These are phyloP conservation scores for Sclerotinia subarctica DNA, from an alignment of 2,329 filamentous ascomycete species.

Conservation along the genomic window DNA sequence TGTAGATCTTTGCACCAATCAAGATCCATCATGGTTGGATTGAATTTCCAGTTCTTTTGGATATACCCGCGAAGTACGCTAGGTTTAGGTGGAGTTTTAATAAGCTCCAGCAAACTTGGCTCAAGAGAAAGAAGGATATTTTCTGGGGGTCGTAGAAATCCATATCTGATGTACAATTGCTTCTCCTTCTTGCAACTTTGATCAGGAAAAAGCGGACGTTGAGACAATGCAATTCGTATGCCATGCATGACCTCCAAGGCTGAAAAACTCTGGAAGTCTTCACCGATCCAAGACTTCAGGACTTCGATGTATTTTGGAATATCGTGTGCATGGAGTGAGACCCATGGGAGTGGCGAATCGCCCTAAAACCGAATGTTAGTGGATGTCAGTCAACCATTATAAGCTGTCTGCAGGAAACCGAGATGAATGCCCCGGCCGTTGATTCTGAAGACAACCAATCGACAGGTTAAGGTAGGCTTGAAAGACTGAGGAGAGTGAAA, in stretches of 20 bases:
- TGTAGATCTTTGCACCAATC: background rate
- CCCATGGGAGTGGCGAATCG: background rate
- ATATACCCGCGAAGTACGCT: background rate
- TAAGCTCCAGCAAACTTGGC: background rate
- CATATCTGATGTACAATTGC: background rate
- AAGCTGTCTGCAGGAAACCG: too few relatives aligned
- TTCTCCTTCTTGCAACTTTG: background rate
- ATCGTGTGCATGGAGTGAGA: background rate
- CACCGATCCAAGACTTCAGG: background rate
- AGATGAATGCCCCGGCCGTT: too few relatives aligned
- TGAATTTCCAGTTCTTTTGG: background rate
- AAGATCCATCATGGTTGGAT: background rate
- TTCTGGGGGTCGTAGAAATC: background rate
- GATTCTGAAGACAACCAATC: background rate
- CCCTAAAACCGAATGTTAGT: background rate
- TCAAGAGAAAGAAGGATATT: background rate
- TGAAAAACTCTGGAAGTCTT: background rate
- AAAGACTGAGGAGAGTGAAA: background rate
- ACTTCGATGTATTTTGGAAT: background rate
- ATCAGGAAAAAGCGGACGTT: too few relatives aligned
- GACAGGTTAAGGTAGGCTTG: background rate
- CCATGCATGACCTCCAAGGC: background rate
- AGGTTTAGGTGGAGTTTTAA: background rate
- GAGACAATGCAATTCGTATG: background rate
- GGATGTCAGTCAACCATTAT: background rate